Base-by-base conservation (phyloP, 2,329 filamentous ascomycete genomes). In the Arthrobotrys conoides region DNA sequence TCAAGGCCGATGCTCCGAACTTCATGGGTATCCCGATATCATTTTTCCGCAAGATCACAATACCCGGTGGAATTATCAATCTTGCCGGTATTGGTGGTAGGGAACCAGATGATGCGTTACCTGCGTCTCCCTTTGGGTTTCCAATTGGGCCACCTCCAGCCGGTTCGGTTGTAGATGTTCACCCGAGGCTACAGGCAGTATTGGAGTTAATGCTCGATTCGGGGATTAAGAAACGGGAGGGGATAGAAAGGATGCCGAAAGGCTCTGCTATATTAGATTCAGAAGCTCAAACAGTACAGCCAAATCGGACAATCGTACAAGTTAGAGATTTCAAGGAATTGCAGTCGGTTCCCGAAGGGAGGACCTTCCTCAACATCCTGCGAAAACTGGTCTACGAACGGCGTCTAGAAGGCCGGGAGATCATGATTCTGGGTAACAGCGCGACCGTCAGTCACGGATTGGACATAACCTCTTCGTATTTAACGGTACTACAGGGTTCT, bases 321-420 rank as follows among this genome's bases (percentile, higher is more conserved):
- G 86, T 97, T 12, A 89, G 92, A 83, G 93, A 98, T 83, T 92
- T 93, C 82, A 90, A 92, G 67, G 93, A 96, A 80, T 87, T 99
- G 8, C 89, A 88, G 81, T 88, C 89, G 82, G 91, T 92, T 0
- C 84, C 88, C 5, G 90, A 93, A 73, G 93, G 93, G 10, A 87
- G 89, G 1, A 87, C 88, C 22, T 88, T 98, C 36, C 85, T 97
- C 6, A 86, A 87, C 48, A 90, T 91, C 75, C 85, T 99, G 12
- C 90, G 92, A 67, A 88, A 89, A 59, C 87, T 92, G 5, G 89
- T 97, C 27, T 91, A 94, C 81, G 88, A 89, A 76, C 88, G 91
- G 73, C 92, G 94, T 87, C 87, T 88, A 68, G 87, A 89, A 46
- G 94, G 94, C 3, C 88, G 90, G 81, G 89, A 89, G 76, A 88